Evolutionary conservation across 208 protist genomes (phyloP).

Genomic region (Crithidia thermophila): DNA sequence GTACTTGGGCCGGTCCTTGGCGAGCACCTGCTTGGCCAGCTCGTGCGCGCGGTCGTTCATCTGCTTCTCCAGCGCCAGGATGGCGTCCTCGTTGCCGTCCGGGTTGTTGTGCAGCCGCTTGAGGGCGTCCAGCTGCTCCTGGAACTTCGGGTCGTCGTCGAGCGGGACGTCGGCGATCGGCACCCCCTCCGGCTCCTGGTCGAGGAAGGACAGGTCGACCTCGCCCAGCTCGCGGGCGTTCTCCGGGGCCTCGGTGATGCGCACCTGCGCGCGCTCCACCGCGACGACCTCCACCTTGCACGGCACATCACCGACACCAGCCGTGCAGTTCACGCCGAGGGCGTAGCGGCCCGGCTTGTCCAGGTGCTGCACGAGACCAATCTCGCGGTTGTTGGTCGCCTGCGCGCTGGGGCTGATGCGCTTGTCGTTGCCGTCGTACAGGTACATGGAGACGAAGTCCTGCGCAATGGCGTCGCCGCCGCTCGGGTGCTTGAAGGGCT

Average conservation of each 20-base stretch:
- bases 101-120: conserved; percentile 46
- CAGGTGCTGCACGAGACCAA: conserved; percentile 67
- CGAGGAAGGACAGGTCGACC: conserved; percentile 73
- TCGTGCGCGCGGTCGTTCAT: conserved; percentile 78
- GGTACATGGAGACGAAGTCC: conserved; percentile 77
- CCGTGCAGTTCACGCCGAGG: conserved; percentile 63
- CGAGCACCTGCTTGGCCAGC: conserved; percentile 62
- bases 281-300: conserved; percentile 71
- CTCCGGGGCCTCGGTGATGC: conserved; percentile 70
- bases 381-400: conserved; percentile 80
- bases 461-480: conserved; percentile 70
- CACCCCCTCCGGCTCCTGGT: conserved; percentile 68
- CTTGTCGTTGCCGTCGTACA: conserved; percentile 73
- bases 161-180: conserved; percentile 62
- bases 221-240: conserved; percentile 64
- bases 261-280: conserved; percentile 59
- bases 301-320: conserved; percentile 55
- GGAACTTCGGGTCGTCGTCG: conserved; percentile 54
- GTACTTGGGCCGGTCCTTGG: conserved; percentile 64
- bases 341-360: conserved; percentile 66
- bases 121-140: conserved; percentile 49
- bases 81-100: conserved; percentile 32
- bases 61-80: conserved; percentile 44
- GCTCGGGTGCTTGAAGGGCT: conserved; percentile 53
- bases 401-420: conserved; percentile 52